Conservation (phyloP, 495 filamentous ascomycete species). For the Melanomma pulvis-pyrius region DNA sequence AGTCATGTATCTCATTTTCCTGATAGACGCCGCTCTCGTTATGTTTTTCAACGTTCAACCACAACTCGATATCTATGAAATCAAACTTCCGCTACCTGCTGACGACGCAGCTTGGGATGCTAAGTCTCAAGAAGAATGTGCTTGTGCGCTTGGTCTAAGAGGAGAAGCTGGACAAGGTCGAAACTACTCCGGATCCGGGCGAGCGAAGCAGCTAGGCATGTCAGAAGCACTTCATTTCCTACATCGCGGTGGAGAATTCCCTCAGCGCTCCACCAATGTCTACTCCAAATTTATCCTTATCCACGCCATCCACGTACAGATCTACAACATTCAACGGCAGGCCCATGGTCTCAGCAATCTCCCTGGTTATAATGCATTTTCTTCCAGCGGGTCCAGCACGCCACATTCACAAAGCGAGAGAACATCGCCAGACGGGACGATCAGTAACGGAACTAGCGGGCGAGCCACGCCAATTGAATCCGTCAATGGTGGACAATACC, state of each 20-base stretch:
- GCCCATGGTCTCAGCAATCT: slow-evolving; percentile 1
- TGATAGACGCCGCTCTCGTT: slow-evolving; percentile 60
- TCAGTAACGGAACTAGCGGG: slow-evolving; percentile 50
- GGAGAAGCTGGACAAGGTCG: slow-evolving; percentile 50
- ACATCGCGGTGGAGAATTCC: slow-evolving; percentile 54
- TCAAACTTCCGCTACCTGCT: slow-evolving; percentile 62
- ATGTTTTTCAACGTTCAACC: slow-evolving; percentile 66
- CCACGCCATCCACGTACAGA: slow-evolving; percentile 57
- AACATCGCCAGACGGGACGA: slow-evolving; percentile 46
- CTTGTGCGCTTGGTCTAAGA: slow-evolving; percentile 60
- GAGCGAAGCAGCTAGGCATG: slow-evolving; percentile 62
- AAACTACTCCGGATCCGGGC: slow-evolving; percentile 61
- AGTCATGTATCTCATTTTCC: slow-evolving; percentile 62
- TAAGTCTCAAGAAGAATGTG: slow-evolving; percentile 55
- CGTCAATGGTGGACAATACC: slow-evolving; percentile 31
- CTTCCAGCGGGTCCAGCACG: slow-evolving; percentile 48
- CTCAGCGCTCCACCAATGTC: slow-evolving; percentile 61
- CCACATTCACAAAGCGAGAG: slow-evolving; percentile 56
- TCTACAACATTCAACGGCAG: slow-evolving; percentile 30
- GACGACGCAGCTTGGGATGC: slow-evolving; percentile 73
- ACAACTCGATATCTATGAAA: slow-evolving; percentile 59
- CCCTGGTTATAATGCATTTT: slow-evolving; percentile 16
- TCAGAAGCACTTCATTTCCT: slow-evolving; percentile 57
- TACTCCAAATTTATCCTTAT: slow-evolving; percentile 72
- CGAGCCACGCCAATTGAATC: slow-evolving; percentile 54